phyloP scores from a whole-genome alignment of 2,329 filamentous ascomycete species.

The Zalaria sp. region DNA sequence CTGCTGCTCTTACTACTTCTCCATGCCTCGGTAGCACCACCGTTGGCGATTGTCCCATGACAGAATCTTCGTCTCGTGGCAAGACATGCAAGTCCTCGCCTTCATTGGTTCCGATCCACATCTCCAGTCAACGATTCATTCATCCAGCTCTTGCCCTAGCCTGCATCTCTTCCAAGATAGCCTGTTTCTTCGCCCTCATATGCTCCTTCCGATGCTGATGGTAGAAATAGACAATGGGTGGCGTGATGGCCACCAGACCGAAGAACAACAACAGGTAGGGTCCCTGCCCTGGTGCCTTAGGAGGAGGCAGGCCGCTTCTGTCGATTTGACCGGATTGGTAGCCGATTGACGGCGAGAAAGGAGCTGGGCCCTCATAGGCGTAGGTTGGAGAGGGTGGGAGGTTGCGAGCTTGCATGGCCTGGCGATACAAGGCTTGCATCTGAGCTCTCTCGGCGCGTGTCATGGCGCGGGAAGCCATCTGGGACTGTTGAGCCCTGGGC shows the following conservation, averaged over 20 bases:
- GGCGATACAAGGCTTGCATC: too few species aligned
- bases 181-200: conserved; percentile 18
- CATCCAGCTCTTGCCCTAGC: conserved; percentile 2
- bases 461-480: too few species aligned
- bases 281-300: neutral
- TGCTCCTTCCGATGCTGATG: conserved; percentile 17
- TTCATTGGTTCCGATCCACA: too few species aligned
- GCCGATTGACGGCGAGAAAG: neutral
- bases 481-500: neutral
- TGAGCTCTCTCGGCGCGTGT: too few species aligned
- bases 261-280: conserved; percentile 6
- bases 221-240: conserved; percentile 15
- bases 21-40: too few species aligned
- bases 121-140: neutral
- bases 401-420: too few species aligned
- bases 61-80: too few species aligned
- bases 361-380: neutral
- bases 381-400: neutral
- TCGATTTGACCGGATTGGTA: too few species aligned
- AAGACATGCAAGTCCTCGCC: too few species aligned
- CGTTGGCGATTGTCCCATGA: too few species aligned
- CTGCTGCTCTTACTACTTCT: too few species aligned
- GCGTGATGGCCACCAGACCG: conserved; percentile 11
- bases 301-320: neutral
- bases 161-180: conserved; percentile 14